A percentile compares a stretch with the other conserved stretches of the same genome.
phyloP scores from a whole-genome alignment of 2,329 filamentous ascomycete species.

The Xylaria sp. region DNA sequence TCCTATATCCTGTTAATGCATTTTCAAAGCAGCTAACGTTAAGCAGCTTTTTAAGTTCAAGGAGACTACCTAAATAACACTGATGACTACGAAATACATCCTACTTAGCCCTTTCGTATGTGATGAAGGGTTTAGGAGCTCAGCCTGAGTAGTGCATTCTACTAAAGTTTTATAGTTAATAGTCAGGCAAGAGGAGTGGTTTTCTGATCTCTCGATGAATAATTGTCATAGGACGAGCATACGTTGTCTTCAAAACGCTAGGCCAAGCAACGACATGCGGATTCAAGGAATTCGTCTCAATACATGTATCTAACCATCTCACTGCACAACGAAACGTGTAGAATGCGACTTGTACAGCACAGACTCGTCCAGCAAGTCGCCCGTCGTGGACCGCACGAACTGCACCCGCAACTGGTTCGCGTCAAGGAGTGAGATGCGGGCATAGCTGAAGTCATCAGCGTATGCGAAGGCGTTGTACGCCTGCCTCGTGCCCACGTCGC shows the following conservation, averaged over 20 bases:
- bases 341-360: slow-evolving; percentile 60
- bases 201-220: too few species aligned
- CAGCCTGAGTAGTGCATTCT: too few species aligned
- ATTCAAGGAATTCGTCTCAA: background rate
- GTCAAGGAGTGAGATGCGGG: slow-evolving; percentile 59
- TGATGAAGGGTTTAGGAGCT: background rate
- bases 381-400: slow-evolving; percentile 61
- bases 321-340: slow-evolving; percentile 57
- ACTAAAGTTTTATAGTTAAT: too few species aligned
- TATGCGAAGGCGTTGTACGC: slow-evolving; percentile 61
- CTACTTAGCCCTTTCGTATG: background rate
- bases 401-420: slow-evolving; percentile 59
- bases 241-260: too few species aligned
- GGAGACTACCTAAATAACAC: background rate
- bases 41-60: background rate
- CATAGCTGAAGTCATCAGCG: slow-evolving; percentile 63
- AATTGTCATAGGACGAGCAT: too few species aligned
- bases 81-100: background rate
- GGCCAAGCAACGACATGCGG: background rate
- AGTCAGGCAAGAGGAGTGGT: too few species aligned
- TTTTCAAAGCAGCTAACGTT: background rate
- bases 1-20: background rate
- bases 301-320: background rate
- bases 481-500: slow-evolving; percentile 53
- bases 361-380: slow-evolving; percentile 59